Conservation (phyloP, 73 alveolate genomes). For the Paramecium sexaurelia region DNA sequence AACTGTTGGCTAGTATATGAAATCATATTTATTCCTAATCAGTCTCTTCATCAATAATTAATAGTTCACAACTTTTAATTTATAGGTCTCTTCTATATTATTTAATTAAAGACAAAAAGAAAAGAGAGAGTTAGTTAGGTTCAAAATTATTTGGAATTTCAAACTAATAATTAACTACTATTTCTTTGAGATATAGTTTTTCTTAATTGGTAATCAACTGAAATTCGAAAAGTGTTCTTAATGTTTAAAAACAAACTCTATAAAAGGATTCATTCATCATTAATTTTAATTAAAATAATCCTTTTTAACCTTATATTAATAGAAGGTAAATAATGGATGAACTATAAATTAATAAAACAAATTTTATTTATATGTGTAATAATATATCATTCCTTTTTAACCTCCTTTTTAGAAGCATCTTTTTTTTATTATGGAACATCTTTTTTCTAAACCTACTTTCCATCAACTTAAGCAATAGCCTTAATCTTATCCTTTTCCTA, state of each 20-base stretch:
- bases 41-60: constrained; percentile 16
- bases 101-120: neutral
- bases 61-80: neutral
- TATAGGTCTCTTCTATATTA: neutral
- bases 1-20: neutral
- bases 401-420: neutral
- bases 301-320: too few species aligned
- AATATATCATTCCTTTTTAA: neutral
- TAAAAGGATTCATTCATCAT: constrained; percentile 12
- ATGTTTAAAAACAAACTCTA: neutral
- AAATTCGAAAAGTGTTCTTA: neutral
- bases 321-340: too few species aligned
- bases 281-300: neutral
- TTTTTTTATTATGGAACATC: constrained; percentile 2
- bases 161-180: neutral
- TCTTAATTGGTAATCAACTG: neutral
- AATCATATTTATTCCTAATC: neutral
- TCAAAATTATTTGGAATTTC: neutral
- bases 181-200: neutral
- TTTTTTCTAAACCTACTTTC: neutral
- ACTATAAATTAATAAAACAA: neutral
- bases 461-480: constrained; percentile 65
- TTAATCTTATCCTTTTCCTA: constrained; percentile 82
- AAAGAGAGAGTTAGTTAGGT: neutral
- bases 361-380: neutral